phyloP scores from a whole-genome alignment of 352 stramenopile species.

The Phytophthora chlamydospora region DNA sequence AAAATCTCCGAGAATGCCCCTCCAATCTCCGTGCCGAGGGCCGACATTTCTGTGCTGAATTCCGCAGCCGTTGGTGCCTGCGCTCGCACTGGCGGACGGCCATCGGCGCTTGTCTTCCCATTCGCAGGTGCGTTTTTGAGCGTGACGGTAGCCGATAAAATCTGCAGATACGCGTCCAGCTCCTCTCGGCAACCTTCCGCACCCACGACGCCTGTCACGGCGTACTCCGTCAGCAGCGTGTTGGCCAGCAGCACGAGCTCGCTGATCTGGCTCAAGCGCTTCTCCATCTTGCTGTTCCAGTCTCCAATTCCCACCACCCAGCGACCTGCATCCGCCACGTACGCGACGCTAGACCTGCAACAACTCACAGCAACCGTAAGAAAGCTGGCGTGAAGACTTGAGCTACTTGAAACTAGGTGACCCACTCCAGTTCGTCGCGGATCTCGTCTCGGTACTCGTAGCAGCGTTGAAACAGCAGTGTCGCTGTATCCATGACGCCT shows the following conservation, averaged over 20 bases:
- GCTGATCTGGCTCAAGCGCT: conserved; percentile 76
- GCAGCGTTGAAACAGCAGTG: conserved; percentile 70
- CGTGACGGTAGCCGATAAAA: conserved; percentile 66
- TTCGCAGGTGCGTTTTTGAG: conserved; percentile 53
- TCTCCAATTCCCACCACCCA: conserved; percentile 85
- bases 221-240: conserved; percentile 74
- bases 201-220: conserved; percentile 62
- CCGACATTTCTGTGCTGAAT: conserved; percentile 39
- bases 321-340: conserved; percentile 76
- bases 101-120: conserved; percentile 9
- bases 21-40: conserved; percentile 33
- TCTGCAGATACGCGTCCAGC: conserved; percentile 69
- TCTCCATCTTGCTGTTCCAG: conserved; percentile 91
- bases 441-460: conserved; percentile 88
- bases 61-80: conserved; percentile 28
- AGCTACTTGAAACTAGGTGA: conserved; percentile 1
- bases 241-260: conserved; percentile 85
- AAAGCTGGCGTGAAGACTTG: background rate
- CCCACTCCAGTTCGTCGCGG: conserved; percentile 81
- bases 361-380: conserved; percentile 8
- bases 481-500: conserved; percentile 64
- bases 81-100: conserved; percentile 6
- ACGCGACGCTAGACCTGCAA: conserved; percentile 66
- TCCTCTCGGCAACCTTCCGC: conserved; percentile 64
- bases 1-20: conserved; percentile 42